Base-by-base conservation (phyloP, 2,329 filamentous ascomycete species). In the Cladophialophora bantiana region DNA sequence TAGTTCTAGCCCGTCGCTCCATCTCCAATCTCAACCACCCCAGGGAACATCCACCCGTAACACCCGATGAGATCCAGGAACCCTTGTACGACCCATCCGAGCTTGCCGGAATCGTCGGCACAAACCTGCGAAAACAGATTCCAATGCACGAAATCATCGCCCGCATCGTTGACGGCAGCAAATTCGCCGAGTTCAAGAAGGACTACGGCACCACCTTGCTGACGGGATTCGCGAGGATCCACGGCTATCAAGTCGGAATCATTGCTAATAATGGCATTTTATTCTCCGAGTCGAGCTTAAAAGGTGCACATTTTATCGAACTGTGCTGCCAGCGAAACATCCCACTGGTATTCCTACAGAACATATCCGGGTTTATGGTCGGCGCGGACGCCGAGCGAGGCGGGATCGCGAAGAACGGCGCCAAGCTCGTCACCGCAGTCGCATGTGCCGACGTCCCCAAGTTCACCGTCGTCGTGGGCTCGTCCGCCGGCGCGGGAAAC, bases 321-420 rank as follows among this genome's bases (percentile, higher is more conserved):
- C 87, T 99, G 4, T 98, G 94, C 82, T 86, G 90, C 35, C 93
- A 97, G 79, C 90, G 95, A 64, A 89, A 92, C 62, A 91, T 98
- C 64, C 94, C 95, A 0, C 84, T 98, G 9, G 85, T 98, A 59
- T 98, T 98, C 81, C 83, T 99, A 20, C 95, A 99, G 78, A 98
- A 99, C 79, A 98, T 99, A 77, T 90, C 89, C 5, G 95, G 95
- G 52, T 99, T 99, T 86, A 99, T 99, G 95, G 95, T 99, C 36
- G 95, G 95, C 52, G 87, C 88, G 18, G 92, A 95, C 74, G 93
- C 94, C 0, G 95, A 99, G 81, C 90, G 91, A 62, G 94, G 94
- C 60, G 95, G 95, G 12, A 98, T 99, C 73, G 95, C 95, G 62
- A 98, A 98, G 84, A 96, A 98, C 75, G 95, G 95, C 48, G 95